Percentiles rank a stretch among this genome's conserved stretches.
Evolutionary conservation across 1,284 basidiomycete genomes (phyloP).

Genomic region (Apiotrichum montevideense): DNA sequence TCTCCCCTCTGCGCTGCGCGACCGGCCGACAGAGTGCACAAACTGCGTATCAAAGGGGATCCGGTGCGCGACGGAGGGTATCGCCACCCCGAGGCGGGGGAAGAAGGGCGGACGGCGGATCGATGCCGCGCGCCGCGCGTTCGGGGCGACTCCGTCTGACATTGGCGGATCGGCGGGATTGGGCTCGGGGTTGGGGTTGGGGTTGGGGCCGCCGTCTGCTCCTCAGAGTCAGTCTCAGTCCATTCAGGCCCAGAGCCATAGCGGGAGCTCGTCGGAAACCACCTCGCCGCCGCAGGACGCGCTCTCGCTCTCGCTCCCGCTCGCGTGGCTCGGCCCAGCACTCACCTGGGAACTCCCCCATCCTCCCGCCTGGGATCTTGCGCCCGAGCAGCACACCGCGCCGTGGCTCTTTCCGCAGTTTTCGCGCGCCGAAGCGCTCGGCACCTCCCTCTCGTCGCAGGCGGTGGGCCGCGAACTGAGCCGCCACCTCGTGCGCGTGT

Average conservation of each 20-base stretch:
- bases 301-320: slow-evolving; percentile 7
- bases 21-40: slow-evolving; percentile 31
- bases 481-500: slow-evolving; percentile 29
- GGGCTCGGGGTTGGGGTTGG: neutral
- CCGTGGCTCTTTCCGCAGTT: slow-evolving; percentile 17
- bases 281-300: slow-evolving; percentile 5
- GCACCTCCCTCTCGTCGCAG: slow-evolving; percentile 29
- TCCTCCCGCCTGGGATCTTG: no score
- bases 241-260: neutral
- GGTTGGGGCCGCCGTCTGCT: no score
- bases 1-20: slow-evolving; percentile 21
- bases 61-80: slow-evolving; percentile 34
- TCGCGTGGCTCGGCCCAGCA: slow-evolving; percentile 1
- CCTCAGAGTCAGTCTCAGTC: no score
- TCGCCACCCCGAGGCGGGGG: slow-evolving; percentile 34
- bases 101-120: slow-evolving; percentile 42
- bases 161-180: slow-evolving; percentile 2
- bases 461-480: slow-evolving; percentile 28
- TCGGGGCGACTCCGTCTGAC: slow-evolving; percentile 10
- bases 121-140: slow-evolving; percentile 31
- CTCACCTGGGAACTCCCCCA: no score
- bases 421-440: slow-evolving; percentile 23
- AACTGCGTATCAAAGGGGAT: slow-evolving; percentile 37
- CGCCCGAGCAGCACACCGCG: slow-evolving; percentile 3
- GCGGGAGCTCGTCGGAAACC: no score